phyloP scores from a whole-genome alignment of 768 basidiomycete species.

The Gelatoporia subvermispora region DNA sequence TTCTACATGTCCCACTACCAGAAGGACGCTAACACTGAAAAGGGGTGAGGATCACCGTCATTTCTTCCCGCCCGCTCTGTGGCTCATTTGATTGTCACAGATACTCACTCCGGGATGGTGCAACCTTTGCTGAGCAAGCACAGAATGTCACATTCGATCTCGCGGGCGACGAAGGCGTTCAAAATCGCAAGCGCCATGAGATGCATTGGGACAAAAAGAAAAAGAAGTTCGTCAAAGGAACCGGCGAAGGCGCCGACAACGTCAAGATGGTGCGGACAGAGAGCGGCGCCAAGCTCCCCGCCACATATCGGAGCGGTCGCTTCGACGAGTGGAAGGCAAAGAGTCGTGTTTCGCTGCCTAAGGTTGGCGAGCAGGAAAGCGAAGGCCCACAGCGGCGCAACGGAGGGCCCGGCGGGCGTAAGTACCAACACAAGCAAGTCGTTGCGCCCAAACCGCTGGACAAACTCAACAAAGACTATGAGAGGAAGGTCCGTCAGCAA shows the following conservation, averaged over 20 bases:
- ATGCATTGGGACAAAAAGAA: conserved; percentile 94
- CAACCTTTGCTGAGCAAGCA: conserved; percentile 84
- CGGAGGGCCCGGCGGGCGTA: conserved; percentile 43
- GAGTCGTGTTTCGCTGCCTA: conserved; percentile 65
- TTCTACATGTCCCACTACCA: conserved; percentile 94
- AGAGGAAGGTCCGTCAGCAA: conserved; percentile 60
- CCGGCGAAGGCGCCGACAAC: conserved; percentile 84
- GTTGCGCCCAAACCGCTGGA: conserved; percentile 70
- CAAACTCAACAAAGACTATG: conserved; percentile 66
- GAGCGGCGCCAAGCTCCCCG: conserved; percentile 85
- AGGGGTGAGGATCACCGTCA: conserved; percentile 59
- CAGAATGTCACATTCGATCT: conserved; percentile 78
- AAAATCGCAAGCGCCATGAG: conserved; percentile 55
- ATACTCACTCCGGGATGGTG: conserved; percentile 86
- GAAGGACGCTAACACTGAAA: conserved; percentile 81
- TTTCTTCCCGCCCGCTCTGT: not conserved
- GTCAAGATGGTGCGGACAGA: conserved; percentile 92
- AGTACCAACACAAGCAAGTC: conserved; percentile 71
- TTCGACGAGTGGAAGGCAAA: conserved; percentile 95
- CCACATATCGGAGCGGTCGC: conserved; percentile 86
- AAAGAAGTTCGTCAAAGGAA: conserved; percentile 88
- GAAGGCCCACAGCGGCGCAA: conserved; percentile 25
- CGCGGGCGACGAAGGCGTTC: conserved; percentile 65
- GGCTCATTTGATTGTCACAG: conserved; percentile 32
- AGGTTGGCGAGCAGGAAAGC: conserved; percentile 77